Evolutionary conservation across 228 moss, liverwort and hornwort species (phyloP), one percentile per base, ranked within the genome.

Genomic region (Sphagnum fallax): DNA sequence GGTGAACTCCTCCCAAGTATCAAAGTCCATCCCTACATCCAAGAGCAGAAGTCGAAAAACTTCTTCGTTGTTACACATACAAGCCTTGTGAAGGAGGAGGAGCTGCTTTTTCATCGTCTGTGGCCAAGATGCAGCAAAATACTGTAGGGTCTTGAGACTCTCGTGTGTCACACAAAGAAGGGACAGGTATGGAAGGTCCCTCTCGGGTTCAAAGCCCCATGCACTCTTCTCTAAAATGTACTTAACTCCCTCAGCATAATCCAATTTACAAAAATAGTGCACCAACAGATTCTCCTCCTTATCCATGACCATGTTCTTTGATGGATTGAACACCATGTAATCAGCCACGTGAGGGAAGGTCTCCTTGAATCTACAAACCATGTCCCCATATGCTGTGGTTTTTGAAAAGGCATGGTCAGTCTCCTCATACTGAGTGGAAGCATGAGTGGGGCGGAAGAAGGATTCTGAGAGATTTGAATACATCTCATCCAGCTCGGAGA

Each of bases 211-310:
- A 50, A 67, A 67, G 67, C 1, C 49, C 49, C 49, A 3, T 32
- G 32, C 32, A 32, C 32, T 32, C 51, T 50, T 67, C 1, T 67
- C 67, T 10, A 67, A 15, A 51, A 67, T 51, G 16, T 67, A 52
- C 67, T 67, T 67, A 32, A 67, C 6, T 50, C 67, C 67, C 49
- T 67, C 67, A 49, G 8, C 67, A 50, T 1, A 67, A 67, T 67
- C 67, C 67, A 67, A 52, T 16, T 52, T 67, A 2, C 1, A 67
- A 50, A 67, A 67, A 67, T 67, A 14, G 51, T 67, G 52, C 11
- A 67, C 2, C 2, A 67, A 67, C 1, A 49, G 1, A 67, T 67
- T 48, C 51, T 52, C 67, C 49, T 67, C 2, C 1, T 52, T 2
- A 52, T 67, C 67, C 50, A 67, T 52, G 49, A 67, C 14, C 67